Conservation (phyloP, 306 rosid species). For the Prunus fruticosa region DNA sequence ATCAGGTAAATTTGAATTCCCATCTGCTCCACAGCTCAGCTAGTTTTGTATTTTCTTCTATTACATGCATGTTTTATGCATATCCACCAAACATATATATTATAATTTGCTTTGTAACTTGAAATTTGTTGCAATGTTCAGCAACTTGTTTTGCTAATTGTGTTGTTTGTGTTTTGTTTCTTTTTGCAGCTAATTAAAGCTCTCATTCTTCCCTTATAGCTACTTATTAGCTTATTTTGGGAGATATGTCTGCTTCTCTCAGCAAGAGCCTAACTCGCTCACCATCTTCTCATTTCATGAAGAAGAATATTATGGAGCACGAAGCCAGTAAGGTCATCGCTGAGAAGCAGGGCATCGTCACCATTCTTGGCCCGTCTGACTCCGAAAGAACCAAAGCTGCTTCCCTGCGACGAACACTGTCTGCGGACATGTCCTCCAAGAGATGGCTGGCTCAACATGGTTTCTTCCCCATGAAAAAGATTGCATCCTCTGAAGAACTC, state of each 20-base stretch:
- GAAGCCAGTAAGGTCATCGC: not conserved
- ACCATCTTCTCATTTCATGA: conserved; percentile 19
- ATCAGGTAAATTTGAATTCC: conserved; percentile 36
- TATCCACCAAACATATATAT: not conserved
- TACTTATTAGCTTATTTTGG: not conserved
- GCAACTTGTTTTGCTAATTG: not conserved
- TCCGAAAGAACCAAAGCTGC: conserved; percentile 30
- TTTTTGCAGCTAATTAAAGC: conserved; percentile 31
- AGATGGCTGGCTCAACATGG: conserved; percentile 65
- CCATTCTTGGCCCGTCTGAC: conserved; percentile 52
- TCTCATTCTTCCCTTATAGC: conserved; percentile 1
- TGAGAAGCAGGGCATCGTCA: conserved; percentile 63
- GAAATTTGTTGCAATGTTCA: conserved; percentile 12
- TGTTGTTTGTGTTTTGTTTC: conserved; percentile 4
- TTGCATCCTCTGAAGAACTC: conserved; percentile 49
- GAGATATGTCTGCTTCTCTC: conserved; percentile 31
- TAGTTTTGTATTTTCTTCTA: conserved; percentile 8
- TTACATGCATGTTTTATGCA: conserved; percentile 21
- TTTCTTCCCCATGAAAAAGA: conserved; percentile 47
- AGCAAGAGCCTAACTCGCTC: conserved; percentile 30
- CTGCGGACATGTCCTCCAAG: conserved; percentile 91
- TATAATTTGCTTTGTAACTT: conserved; percentile 32
- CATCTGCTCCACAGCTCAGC: not conserved
- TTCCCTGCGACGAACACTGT: conserved; percentile 71
- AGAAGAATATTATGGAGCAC: conserved; percentile 12